Base-by-base conservation (phyloP, 2,329 filamentous ascomycete species). In the Rachicladosporium sp. region DNA sequence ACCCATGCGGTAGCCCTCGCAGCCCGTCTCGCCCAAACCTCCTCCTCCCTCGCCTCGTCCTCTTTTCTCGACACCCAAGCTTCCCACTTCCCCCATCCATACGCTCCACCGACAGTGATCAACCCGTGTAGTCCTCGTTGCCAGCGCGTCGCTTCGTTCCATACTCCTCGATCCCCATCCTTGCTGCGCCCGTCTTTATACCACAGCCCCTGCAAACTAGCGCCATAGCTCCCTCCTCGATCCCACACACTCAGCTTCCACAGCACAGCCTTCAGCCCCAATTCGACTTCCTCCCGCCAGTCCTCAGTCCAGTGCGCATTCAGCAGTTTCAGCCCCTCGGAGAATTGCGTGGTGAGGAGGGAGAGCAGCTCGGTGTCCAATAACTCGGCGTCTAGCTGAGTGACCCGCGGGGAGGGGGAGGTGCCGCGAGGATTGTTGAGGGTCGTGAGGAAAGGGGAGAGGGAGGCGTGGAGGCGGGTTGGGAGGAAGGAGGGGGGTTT, bases 171-270 rank as follows among this genome's bases (percentile, higher is more conserved):
- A 19, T 80, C 73, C 52, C 50, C 31, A 12, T 48, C 37, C 33
- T 27, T 37, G 21, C 39, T 37, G 45, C 89, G 74, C 36, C 87
- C 88, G 58, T 96, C 89, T 8, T 84, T 82, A 56, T 89, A 96
- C 56, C 80, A 80, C 21, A 98, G 71, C 46, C 93, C 93, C 61
- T 98, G 91, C 36, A 98, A 68, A 29, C 85, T 80, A 8, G 91
- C 91, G 44, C 91, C 91, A 61, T 98, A 96, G 4, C 84, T 93
- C 31, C 91, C 85, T 59, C 94, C 80, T 60, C 95, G 85, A 60
- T 96, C 88, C 91, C 91, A 98, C 43, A 98, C 80, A 10, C 83
- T 86, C 46, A 98, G 73, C 63, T 98, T 98, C 70, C 95, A 98
- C 6, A 98, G 68, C 3, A 87, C 68, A 2, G 81, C 76, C 35